A percentile compares a stretch with the other conserved stretches of the same genome.
Conservation (phyloP, 2,329 filamentous ascomycete genomes). For the Hypomyces perniciosus region DNA sequence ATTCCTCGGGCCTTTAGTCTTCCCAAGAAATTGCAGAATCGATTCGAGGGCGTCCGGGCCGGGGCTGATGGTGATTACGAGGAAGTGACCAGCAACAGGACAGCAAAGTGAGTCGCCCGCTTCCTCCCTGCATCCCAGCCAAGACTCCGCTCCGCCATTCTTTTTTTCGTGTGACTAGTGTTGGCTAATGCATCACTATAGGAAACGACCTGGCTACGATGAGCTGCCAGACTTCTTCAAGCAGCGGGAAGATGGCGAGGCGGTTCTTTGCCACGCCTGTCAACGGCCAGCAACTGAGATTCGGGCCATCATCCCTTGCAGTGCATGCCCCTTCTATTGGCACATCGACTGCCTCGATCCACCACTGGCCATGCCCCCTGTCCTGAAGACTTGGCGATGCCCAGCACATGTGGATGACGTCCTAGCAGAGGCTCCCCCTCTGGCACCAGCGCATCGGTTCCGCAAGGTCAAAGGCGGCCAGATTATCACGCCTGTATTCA, state of each 20-base stretch:
- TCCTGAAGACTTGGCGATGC: conserved; percentile 77
- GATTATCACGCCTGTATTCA: conserved; percentile 45
- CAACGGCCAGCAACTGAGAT: conserved; percentile 53
- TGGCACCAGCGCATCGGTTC: conserved; percentile 56
- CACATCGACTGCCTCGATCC: conserved; percentile 90
- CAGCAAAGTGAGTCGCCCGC: conserved; percentile 51
- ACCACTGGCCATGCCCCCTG: conserved; percentile 72
- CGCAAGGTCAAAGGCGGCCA: conserved; percentile 53
- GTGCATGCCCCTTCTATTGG: conserved; percentile 75
- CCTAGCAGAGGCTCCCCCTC: conserved; percentile 51
- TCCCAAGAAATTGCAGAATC: conserved; percentile 63
- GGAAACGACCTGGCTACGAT: conserved; percentile 51
- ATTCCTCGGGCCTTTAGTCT: conserved; percentile 69
- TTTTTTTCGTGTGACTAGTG: neutral
- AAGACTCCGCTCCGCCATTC: neutral
- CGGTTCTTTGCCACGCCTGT: conserved; percentile 74
- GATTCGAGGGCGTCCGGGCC: conserved; percentile 74
- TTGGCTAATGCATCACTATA: conserved; percentile 19
- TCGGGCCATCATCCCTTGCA: conserved; percentile 78
- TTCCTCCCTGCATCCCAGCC: too few relatives aligned
- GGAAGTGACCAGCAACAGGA: conserved; percentile 56
- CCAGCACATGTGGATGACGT: conserved; percentile 80
- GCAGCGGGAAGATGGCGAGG: conserved; percentile 67
- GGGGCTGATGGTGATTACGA: conserved; percentile 76
- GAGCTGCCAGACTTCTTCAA: conserved; percentile 62